phyloP scores from a whole-genome alignment of 2,329 filamentous ascomycete species.

The Hypoxylon sp. region DNA sequence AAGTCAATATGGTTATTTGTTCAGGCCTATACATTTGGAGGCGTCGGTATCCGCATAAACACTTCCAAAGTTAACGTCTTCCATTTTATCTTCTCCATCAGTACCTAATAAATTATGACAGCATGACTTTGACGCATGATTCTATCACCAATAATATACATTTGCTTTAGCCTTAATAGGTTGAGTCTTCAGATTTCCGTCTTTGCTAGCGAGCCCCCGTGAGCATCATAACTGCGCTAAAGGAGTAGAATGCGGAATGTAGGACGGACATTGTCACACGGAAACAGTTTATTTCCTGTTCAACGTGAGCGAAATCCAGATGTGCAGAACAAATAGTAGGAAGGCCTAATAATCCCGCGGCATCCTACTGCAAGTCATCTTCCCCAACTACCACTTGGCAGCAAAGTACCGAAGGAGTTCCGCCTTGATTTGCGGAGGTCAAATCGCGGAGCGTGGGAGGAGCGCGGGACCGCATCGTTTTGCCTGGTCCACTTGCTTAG shows the following conservation, averaged over 20 bases:
- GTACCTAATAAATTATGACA: not conserved
- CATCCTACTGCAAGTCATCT: slow-evolving; percentile 36
- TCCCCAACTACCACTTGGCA: slow-evolving; percentile 15
- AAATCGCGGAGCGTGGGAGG: slow-evolving; percentile 19
- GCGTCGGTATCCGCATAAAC: not conserved
- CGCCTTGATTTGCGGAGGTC: slow-evolving; percentile 33
- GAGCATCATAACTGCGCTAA: slow-evolving; percentile 18
- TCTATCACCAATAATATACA: slow-evolving; percentile 5
- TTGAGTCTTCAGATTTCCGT: slow-evolving; percentile 3
- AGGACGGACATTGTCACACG: slow-evolving; percentile 9
- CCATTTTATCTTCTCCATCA: not conserved
- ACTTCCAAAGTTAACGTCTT: not conserved
- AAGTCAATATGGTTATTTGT: not conserved
- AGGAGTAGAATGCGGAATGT: slow-evolving; percentile 8
- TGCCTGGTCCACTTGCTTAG: slow-evolving; percentile 20
- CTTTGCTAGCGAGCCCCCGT: slow-evolving; percentile 15
- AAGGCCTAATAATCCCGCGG: slow-evolving; percentile 18
- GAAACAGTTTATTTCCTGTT: slow-evolving; percentile 10
- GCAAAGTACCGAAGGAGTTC: slow-evolving; percentile 13
- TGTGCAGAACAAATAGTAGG: slow-evolving; percentile 12
- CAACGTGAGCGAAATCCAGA: slow-evolving; percentile 16
- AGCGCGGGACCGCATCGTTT: slow-evolving; percentile 24
- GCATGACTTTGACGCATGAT: slow-evolving; percentile 14
- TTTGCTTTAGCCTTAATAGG: slow-evolving; percentile 11
- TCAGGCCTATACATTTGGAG: slow-evolving; percentile 5